phyloP scores from a whole-genome alignment of 805 yeast genomes.

The Ogataea philodendri region DNA sequence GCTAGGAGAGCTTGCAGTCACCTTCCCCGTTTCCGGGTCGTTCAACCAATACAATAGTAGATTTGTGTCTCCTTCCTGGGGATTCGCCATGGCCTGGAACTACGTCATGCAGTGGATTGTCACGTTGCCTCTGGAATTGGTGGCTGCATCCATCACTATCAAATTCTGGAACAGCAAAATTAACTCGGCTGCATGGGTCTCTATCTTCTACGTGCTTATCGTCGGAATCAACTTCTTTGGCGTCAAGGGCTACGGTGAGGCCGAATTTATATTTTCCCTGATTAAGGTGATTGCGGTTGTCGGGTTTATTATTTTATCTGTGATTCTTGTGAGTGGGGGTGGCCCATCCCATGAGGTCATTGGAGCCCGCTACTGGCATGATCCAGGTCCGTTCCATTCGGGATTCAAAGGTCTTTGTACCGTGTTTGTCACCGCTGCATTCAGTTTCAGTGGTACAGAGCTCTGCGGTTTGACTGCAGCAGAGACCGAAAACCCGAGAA shows the following conservation, averaged over 20 bases:
- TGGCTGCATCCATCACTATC: slow-evolving; percentile 47
- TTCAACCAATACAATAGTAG: slow-evolving; percentile 54
- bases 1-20: slow-evolving; percentile 55
- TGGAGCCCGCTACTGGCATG: slow-evolving; percentile 55
- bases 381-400: slow-evolving; percentile 48
- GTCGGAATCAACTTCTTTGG: slow-evolving; percentile 52
- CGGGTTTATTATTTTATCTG: slow-evolving; percentile 52
- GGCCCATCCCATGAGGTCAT: slow-evolving; percentile 51
- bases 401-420: slow-evolving; percentile 59
- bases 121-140: slow-evolving; percentile 48
- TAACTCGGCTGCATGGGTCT: slow-evolving; percentile 50
- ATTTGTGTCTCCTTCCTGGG: slow-evolving; percentile 52
- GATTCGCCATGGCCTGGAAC: slow-evolving; percentile 57
- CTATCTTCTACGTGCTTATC: slow-evolving; percentile 48
- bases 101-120: slow-evolving; percentile 49
- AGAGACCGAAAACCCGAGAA: slow-evolving; percentile 54
- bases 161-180: slow-evolving; percentile 41
- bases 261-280: slow-evolving; percentile 51
- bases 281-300: slow-evolving; percentile 52
- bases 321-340: slow-evolving; percentile 55
- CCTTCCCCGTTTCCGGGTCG: slow-evolving; percentile 59
- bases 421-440: slow-evolving; percentile 55
- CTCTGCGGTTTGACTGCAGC: slow-evolving; percentile 58
- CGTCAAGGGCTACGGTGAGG: slow-evolving; percentile 61
- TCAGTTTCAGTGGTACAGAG: slow-evolving; percentile 61